Percentiles rank a stretch among this genome's conserved stretches.
These are phyloP conservation scores for Metroxylon sagu DNA, from an alignment of 176 grass and related monocot genomes.

Conservation along the genomic window DNA sequence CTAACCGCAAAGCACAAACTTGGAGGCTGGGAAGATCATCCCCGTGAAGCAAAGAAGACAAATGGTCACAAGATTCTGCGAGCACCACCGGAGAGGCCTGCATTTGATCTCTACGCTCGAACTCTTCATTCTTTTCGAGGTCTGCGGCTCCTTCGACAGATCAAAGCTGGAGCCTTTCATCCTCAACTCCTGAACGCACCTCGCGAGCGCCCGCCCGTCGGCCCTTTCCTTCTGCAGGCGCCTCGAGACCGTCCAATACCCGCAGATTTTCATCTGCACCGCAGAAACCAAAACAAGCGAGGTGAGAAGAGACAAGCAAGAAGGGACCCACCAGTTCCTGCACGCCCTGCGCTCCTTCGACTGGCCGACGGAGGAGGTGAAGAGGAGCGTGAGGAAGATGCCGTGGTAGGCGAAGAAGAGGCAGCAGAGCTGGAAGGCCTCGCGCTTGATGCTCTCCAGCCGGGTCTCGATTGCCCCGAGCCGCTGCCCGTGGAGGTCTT, in stretches of 20 bases:
- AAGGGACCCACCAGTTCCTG: conserved; percentile 70
- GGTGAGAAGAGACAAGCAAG: conserved; percentile 39
- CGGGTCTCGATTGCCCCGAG: conserved; percentile 36
- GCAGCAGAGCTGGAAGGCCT: conserved; percentile 72
- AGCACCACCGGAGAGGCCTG: conserved; percentile 61
- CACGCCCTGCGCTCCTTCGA: conserved; percentile 16
- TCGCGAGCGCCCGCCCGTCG: conserved; percentile 53
- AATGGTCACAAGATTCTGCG: conserved; percentile 49
- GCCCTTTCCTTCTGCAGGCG: conserved; percentile 47
- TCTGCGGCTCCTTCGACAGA: conserved; percentile 79
- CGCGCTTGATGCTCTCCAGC: conserved; percentile 48
- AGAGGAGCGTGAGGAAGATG: conserved; percentile 66
- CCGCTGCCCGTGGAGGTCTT: conserved; percentile 38
- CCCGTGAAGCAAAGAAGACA: conserved; percentile 53
- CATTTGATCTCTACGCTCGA: conserved; percentile 37
- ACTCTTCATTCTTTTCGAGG: conserved; percentile 54
- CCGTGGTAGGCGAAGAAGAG: conserved; percentile 87
- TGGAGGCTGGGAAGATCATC: conserved; percentile 35
- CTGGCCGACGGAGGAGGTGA: conserved; percentile 42
- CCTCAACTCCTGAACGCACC: conserved; percentile 62
- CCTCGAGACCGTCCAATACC: conserved; percentile 53
- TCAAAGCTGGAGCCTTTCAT: conserved; percentile 30
- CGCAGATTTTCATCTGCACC: conserved; percentile 49
- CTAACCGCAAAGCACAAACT: conserved; percentile 62
- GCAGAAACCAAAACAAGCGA: conserved; percentile 60